Conservation (phyloP, 2,329 filamentous ascomycete species). For the Onygenales sp. region DNA sequence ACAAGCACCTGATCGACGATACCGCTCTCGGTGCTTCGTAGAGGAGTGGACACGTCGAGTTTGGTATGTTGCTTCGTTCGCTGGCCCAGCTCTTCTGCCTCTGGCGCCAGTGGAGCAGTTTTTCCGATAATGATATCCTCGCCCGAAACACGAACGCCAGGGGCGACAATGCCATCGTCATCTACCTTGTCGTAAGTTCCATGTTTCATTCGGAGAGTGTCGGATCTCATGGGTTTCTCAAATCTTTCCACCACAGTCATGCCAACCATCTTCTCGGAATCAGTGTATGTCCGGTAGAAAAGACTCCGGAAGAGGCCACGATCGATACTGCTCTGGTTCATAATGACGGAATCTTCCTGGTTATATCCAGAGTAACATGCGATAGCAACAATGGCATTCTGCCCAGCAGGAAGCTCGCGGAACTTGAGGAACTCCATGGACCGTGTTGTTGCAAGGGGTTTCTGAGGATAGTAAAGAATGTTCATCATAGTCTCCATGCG, state of each 20-base stretch:
- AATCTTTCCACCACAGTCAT: slow-evolving; percentile 89
- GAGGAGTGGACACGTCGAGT: slow-evolving; percentile 87
- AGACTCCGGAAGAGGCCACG: slow-evolving; percentile 93
- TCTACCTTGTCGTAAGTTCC: slow-evolving; percentile 97
- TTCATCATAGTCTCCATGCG: slow-evolving; percentile 99
- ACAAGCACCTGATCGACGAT: slow-evolving; percentile 90
- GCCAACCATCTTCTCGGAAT: slow-evolving; percentile 92
- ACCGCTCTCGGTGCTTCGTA: slow-evolving; percentile 92
- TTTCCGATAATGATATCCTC: slow-evolving; percentile 99
- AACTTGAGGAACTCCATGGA: slow-evolving; percentile 99
- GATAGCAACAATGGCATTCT: slow-evolving; percentile 98
- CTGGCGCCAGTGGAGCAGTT: slow-evolving; percentile 86
- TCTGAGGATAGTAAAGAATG: slow-evolving; percentile 97
- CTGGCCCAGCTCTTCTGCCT: slow-evolving; percentile 88
- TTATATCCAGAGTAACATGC: slow-evolving; percentile 97
- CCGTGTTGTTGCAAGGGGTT: slow-evolving; percentile 86
- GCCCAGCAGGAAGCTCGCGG: slow-evolving; percentile 89
- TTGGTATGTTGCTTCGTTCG: slow-evolving; percentile 84
- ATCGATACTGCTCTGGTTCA: slow-evolving; percentile 99
- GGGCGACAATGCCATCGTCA: slow-evolving; percentile 87
- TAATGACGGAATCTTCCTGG: slow-evolving; percentile 99
- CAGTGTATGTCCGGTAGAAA: slow-evolving; percentile 95
- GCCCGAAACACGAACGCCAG: slow-evolving; percentile 87
- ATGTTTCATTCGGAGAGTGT: slow-evolving; percentile 86
- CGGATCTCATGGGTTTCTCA: slow-evolving; percentile 82